Evolutionary conservation across 1,284 basidiomycete species (phyloP).

Genomic region (Butyriboletus appendiculatus): DNA sequence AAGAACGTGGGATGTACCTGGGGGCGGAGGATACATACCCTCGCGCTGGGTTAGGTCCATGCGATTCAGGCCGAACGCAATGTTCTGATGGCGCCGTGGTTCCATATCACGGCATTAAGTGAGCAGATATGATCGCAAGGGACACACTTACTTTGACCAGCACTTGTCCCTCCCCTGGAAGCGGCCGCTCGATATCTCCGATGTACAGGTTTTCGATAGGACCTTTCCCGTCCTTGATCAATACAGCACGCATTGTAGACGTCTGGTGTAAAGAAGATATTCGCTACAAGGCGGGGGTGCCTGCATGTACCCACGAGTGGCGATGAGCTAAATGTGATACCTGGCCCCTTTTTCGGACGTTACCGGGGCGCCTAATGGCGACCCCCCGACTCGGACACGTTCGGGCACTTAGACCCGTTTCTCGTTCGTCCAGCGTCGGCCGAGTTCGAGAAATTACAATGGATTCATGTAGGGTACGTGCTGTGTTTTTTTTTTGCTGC

Average conservation of each 20-base stretch:
- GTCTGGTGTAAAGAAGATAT: neutral
- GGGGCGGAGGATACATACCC: constrained; percentile 79
- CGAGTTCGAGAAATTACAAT: neutral
- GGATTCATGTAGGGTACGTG: neutral
- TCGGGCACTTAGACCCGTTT: too few relatives aligned
- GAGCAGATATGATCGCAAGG: neutral
- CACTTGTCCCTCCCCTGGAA: constrained; percentile 58
- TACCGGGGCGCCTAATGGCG: neutral
- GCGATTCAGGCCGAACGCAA: constrained; percentile 85
- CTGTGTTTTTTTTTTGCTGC: neutral
- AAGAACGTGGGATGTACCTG: constrained; percentile 75
- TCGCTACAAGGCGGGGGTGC: neutral
- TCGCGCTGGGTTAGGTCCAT: constrained; percentile 85
- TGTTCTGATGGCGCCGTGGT: constrained; percentile 46
- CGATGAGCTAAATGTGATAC: neutral
- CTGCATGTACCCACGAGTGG: neutral
- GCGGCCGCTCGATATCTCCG: constrained; percentile 69
- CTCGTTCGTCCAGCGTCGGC: neutral
- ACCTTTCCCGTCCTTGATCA: constrained; percentile 81
- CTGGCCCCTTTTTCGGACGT: neutral
- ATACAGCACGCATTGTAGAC: constrained; percentile 75
- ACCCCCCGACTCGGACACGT: neutral
- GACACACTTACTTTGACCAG: constrained; percentile 65
- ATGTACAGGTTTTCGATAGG: constrained; percentile 80
- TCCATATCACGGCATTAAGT: neutral